Evolutionary conservation across 1,284 basidiomycete genomes (phyloP), one percentile per base, ranked within the genome.

Genomic region (Trichosporon faecale): DNA sequence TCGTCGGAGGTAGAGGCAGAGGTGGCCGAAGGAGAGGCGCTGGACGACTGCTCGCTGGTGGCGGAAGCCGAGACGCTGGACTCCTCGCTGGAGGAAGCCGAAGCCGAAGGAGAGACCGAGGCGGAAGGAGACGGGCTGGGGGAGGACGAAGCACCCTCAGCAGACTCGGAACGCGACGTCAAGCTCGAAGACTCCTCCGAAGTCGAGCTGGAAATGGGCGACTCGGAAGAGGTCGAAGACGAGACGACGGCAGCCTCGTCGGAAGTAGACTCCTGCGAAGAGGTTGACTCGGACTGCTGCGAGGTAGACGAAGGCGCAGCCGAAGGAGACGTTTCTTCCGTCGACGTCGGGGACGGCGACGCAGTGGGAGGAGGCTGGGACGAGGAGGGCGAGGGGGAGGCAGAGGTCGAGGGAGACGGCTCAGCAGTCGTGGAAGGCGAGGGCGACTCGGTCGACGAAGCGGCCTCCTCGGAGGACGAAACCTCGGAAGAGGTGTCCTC

Each of bases 111-210:
- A 21, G 65, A 44, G 12, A 55, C 12, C 52, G 66, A 27, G 21
- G 37, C 6, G 49, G 27, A n/a, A 31, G 55, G n/a, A 4, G 35
- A 61, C 35, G 49, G 49, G 40, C 66, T 11, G 44, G 14, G n/a
- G 60, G n/a, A 35, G 9, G 23, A 8, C 52, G 27, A 16, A 25
- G 65, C 33, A 18, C 11, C 27, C 25, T 33, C 44, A 9, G 23
- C 21, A 8, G 29, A 9, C n/a, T 21, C 8, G 1, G 44, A 44
- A 11, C 44, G 31, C 12, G 37, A 46, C 37, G 25, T 14, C 35
- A n/a, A 35, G 57, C 35, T 49, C 40, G 66, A 64, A 18, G 37
- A 40, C n/a, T 46, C 66, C 11, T 46, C 55, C 21, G 68, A 66
- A 25, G 52, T 35, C 23, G 64, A 46, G 35, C 31, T 14, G 5